Evolutionary conservation across 2,329 filamentous ascomycete species (phyloP), one percentile per base, ranked within the genome.

Genomic region (Lachnellula subtilissima): DNA sequence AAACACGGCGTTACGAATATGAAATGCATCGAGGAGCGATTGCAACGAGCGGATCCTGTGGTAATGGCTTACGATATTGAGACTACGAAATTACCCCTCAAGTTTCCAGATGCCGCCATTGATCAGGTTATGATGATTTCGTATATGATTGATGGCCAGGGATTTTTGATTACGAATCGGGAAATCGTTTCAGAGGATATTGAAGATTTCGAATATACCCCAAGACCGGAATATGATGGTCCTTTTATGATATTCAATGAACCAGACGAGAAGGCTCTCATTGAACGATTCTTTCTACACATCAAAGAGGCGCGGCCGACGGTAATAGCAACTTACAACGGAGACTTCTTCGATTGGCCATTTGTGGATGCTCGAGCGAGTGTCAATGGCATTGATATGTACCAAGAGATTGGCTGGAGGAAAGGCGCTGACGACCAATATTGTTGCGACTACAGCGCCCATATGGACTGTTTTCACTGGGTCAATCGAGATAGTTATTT

Each of bases 101-200:
- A 99, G 72, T 99, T 99, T 65, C 95, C 94, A 25, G 95, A 99
- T 70, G 87, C 94, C 1, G 83, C 91, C 4, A 87, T 96, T 61
- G 94, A 99, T 74, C 93, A 96, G 71, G 88, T 99, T 69, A 99
- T 99, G 92, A 99, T 99, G 94, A 93, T 99, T 71, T 99, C 95
- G 35, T 99, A 99, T 77, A 99, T 99, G 95, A 97, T 99, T 67
- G 94, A 99, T 66, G 95, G 94, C 0, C 92, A 96, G 73, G 94
- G 94, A 4, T 99, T 97, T 66, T 78, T 99, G 37, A 97, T 99
- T 72, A 99, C 94, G 5, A 99, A 99, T 70, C 85, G 95, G 67
- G 92, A 97, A 70, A 96, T 99, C 58, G 91, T 99, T 9, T 96
- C 93, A 0, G 93, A 99, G 72, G 92, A 99, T 68, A 99, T 99